Percentiles rank a stretch among this genome's conserved stretches.
Conservation (phyloP, 2,329 filamentous ascomycete genomes). For the Stachybotrys chlorohalonatus region DNA sequence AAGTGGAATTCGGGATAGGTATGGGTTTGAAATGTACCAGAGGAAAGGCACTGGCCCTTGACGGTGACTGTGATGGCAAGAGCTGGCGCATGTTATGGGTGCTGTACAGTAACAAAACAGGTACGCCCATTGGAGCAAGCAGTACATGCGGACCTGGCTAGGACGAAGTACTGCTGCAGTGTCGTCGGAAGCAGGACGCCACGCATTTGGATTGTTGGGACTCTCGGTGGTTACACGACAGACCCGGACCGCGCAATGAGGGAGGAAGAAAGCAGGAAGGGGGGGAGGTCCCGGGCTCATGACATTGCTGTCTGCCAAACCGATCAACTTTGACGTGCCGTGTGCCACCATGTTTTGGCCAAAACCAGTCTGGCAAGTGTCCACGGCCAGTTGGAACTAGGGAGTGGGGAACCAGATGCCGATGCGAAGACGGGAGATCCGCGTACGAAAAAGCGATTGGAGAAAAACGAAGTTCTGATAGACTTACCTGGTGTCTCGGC, state of each 20-base stretch:
- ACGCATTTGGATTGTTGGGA: constrained; percentile 9
- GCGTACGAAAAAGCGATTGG: background rate
- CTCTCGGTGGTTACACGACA: constrained; percentile 8
- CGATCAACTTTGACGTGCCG: background rate
- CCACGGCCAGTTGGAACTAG: background rate
- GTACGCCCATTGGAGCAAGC: background rate
- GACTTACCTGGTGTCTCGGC: background rate
- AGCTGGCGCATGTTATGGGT: background rate
- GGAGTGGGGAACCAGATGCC: background rate
- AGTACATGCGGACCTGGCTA: background rate
- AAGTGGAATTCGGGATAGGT: background rate
- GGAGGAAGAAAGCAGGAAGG: background rate
- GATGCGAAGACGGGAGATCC: background rate
- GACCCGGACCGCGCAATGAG: background rate
- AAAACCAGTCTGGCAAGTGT: background rate
- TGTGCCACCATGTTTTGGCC: background rate
- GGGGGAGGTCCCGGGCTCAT: background rate
- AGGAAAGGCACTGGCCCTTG: background rate
- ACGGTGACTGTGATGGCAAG: background rate
- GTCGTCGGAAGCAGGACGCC: constrained; percentile 14
- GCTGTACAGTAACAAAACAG: background rate
- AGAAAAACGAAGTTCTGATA: background rate
- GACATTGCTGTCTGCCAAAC: background rate
- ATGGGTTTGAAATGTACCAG: background rate
- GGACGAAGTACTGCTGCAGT: background rate